phyloP scores from a whole-genome alignment of 176 grass and related monocot species.

The Carex parvula region DNA sequence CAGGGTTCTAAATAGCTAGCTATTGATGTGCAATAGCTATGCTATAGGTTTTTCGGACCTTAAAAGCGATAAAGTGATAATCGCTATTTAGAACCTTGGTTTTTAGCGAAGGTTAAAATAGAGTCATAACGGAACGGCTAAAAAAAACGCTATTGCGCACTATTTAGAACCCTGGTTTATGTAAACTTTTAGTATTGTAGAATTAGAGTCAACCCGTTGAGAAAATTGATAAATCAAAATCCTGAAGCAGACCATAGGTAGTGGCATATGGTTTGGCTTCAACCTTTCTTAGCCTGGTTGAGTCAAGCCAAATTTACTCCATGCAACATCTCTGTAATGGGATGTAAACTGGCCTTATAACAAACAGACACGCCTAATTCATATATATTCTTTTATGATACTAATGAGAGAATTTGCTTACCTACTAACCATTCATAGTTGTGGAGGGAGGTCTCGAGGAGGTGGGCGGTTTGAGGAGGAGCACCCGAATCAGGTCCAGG shows the following conservation, averaged over 20 bases:
- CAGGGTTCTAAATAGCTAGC: no score
- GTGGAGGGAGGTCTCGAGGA: conserved; percentile 48
- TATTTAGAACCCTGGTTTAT: no score
- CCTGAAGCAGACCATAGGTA: neutral
- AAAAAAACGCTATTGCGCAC: no score
- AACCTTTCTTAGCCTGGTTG: neutral
- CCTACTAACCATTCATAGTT: conserved; percentile 20
- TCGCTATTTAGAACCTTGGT: no score
- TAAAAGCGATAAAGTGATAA: no score
- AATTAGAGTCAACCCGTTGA: neutral
- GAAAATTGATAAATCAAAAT: neutral
- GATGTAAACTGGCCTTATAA: neutral
- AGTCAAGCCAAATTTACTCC: neutral
- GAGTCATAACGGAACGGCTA: no score
- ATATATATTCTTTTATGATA: conserved; percentile 1
- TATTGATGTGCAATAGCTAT: no score
- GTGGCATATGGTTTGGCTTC: neutral
- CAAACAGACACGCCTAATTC: neutral
- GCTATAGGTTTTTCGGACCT: no score
- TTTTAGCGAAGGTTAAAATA: no score
- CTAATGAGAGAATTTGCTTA: conserved; percentile 25
- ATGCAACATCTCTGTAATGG: neutral
- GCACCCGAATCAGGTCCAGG: conserved; percentile 59
- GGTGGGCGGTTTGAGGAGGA: conserved; percentile 64
- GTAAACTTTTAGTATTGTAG: neutral